A percentile compares a stretch with the other conserved stretches of the same genome.
phyloP scores from a whole-genome alignment of 352 stramenopile genomes.

The Globisporangium emineosum region DNA sequence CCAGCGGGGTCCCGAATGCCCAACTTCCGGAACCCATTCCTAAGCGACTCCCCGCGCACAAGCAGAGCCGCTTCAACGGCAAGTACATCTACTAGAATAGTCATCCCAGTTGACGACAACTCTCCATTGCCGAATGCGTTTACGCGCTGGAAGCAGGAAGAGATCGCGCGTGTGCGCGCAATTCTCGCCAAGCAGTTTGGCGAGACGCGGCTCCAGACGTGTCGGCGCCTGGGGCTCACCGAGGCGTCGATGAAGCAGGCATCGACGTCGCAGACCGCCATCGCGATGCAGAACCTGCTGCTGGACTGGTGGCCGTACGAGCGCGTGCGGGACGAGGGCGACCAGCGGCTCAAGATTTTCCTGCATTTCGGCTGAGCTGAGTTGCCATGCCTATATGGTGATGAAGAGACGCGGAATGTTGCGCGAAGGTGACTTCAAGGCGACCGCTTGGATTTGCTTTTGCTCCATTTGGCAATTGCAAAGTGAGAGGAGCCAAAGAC shows the following conservation, averaged over 20 bases:
- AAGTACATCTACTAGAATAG: neutral
- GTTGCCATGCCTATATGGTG: slow-evolving; percentile 2
- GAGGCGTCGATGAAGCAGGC: slow-evolving; percentile 50
- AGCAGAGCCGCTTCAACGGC: neutral
- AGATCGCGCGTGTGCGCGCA: slow-evolving; percentile 39
- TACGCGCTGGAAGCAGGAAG: slow-evolving; percentile 44
- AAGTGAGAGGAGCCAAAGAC: slow-evolving; percentile 13
- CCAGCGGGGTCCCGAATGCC: neutral
- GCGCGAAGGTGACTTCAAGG: slow-evolving; percentile 26
- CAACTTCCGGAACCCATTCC: slow-evolving; percentile 11
- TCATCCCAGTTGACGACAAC: neutral
- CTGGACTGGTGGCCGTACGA: slow-evolving; percentile 43
- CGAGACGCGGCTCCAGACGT: slow-evolving; percentile 54
- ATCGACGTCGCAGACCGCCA: slow-evolving; percentile 47
- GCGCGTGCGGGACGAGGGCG: slow-evolving; percentile 40
- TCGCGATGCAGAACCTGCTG: slow-evolving; percentile 61
- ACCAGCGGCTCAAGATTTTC: slow-evolving; percentile 70
- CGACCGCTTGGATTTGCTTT: slow-evolving; percentile 8
- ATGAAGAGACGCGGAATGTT: slow-evolving; percentile 31
- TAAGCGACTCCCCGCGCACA: slow-evolving; percentile 8
- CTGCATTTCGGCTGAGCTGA: slow-evolving; percentile 57
- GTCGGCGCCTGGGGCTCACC: slow-evolving; percentile 61
- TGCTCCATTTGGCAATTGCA: neutral
- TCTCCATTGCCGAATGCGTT: slow-evolving; percentile 43
- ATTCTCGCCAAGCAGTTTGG: slow-evolving; percentile 58